phyloP scores from a whole-genome alignment of 768 basidiomycete genomes.

The Tylopilus felleus region DNA sequence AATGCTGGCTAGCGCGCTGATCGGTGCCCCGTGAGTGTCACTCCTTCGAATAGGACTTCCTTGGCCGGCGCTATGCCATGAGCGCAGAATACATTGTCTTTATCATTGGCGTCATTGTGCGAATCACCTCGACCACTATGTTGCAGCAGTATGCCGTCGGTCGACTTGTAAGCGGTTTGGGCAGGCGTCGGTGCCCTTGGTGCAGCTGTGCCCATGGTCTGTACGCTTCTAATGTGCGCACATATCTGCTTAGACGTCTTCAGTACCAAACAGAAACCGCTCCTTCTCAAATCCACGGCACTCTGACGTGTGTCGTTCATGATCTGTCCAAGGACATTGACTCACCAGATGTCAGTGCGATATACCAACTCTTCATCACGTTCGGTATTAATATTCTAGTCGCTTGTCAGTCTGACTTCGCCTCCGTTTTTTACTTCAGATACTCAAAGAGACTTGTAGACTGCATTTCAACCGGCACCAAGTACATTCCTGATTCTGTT shows the following conservation, averaged over 20 bases:
- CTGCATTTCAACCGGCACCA: too few species aligned
- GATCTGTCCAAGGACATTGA: neutral
- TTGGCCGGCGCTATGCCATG: too few species aligned
- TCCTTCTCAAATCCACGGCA: constrained; percentile 67
- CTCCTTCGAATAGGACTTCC: too few species aligned
- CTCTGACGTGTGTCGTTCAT: constrained; percentile 40
- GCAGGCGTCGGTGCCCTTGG: constrained; percentile 68
- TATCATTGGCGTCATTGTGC: constrained; percentile 55
- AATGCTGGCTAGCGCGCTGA: too few species aligned
- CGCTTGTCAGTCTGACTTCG: too few species aligned
- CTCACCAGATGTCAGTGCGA: constrained; percentile 30
- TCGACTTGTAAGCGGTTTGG: constrained; percentile 60
- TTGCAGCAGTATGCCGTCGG: constrained; percentile 73
- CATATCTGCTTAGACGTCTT: constrained; percentile 1
- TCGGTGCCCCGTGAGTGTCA: too few species aligned
- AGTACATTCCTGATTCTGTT: too few species aligned
- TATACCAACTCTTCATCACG: too few species aligned
- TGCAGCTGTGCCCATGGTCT: constrained; percentile 63
- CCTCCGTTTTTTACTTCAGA: too few species aligned
- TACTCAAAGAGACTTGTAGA: too few species aligned
- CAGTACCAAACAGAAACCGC: constrained; percentile 72
- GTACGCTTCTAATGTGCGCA: constrained; percentile 2
- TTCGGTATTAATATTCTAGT: too few species aligned
- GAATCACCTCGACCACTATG: constrained; percentile 33
- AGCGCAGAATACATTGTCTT: too few species aligned